Evolutionary conservation across 1,139 yeast species (phyloP).

Genomic region (Trichomonascaceae sp.): DNA sequence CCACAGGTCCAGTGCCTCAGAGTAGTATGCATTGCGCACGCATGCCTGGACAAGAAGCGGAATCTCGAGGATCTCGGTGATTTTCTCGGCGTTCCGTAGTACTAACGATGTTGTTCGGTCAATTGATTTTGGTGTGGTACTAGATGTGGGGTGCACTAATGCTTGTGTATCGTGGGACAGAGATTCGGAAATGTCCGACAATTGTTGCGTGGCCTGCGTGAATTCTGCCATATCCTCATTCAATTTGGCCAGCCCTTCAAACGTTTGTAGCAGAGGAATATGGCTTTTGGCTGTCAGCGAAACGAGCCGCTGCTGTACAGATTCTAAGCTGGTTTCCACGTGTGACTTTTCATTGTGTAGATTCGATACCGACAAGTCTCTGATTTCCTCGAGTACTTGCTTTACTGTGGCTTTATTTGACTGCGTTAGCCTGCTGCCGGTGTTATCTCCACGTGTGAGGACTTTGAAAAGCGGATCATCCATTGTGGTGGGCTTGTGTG

Average conservation of each 20-base stretch:
- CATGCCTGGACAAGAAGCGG: constrained; percentile 79
- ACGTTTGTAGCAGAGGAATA: background rate
- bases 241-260: background rate
- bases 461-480: too few species aligned
- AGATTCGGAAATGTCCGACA: too few species aligned
- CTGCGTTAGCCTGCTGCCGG: background rate
- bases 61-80: constrained; percentile 67
- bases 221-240: background rate
- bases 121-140: too few species aligned
- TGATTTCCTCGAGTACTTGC: background rate
- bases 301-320: background rate
- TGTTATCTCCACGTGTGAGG: too few species aligned
- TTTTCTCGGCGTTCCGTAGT: constrained; percentile 51
- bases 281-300: background rate
- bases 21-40: constrained; percentile 74
- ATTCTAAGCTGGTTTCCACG: background rate
- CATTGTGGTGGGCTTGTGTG: too few species aligned
- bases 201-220: too few species aligned
- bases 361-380: background rate
- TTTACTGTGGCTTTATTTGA: background rate
- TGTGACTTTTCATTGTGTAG: background rate
- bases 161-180: too few species aligned
- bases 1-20: constrained; percentile 75
- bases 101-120: too few species aligned
- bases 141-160: too few species aligned